A percentile compares a stretch with the other conserved stretches of the same genome.
Conservation (phyloP, 148 eudicot species). For the Fagopyrum esculentum region DNA sequence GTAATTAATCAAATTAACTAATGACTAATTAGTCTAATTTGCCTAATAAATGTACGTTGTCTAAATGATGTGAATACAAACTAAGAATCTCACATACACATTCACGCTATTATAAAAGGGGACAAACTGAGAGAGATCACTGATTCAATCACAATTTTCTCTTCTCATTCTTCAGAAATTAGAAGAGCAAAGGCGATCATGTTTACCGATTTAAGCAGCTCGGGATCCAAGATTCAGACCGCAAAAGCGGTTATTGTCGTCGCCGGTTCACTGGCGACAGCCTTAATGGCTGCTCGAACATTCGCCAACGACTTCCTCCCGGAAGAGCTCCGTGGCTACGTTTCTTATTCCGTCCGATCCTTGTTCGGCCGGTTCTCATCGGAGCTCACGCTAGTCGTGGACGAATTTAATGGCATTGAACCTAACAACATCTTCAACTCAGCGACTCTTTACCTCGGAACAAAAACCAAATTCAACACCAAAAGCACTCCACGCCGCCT, state of each 20-base stretch:
- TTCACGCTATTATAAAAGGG: no score
- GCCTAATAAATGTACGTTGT: no score
- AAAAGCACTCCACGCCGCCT: neutral
- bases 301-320: neutral
- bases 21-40: no score
- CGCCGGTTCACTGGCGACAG: slow-evolving; percentile 2
- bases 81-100: no score
- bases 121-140: no score
- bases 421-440: slow-evolving; percentile 10
- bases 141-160: no score
- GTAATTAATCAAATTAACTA: no score
- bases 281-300: neutral
- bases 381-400: slow-evolving; percentile 11
- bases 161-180: no score
- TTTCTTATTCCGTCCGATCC: neutral
- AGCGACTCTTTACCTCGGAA: slow-evolving; percentile 8
- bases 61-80: no score
- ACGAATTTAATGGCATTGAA: slow-evolving; percentile 8
- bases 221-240: neutral
- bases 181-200: neutral
- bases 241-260: neutral
- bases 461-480: neutral
- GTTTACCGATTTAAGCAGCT: neutral
- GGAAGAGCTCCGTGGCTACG: neutral
- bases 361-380: slow-evolving; percentile 8